Base-by-base conservation (phyloP, 345 rosid genomes). In the Lenwebbia sp. region DNA sequence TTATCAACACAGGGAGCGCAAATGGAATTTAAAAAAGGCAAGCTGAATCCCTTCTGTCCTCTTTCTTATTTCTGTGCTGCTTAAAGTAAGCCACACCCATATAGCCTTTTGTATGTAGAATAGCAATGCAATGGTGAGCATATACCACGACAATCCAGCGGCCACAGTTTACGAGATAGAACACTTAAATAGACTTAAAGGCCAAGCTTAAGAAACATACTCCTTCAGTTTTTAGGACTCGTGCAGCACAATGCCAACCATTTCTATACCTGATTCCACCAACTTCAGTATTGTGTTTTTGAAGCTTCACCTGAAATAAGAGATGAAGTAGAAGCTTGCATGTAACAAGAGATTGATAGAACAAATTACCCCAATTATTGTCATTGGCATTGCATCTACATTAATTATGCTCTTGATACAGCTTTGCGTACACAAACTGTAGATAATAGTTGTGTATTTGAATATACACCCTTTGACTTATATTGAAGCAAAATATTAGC, bases 241-340 rank as follows among this genome's bases (percentile, higher is more conserved):
- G 92, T 52, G 96, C 89, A 83, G 99, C 89, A 87, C 99, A 98
- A 88, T 96, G 99, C 87, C 94, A 87, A 15, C 97, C 97, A 85
- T 94, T 96, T 88, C 86, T 93, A 92, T 98, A 96, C 92, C 90
- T 94, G 82, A 96, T 87, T 83, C 98, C 99, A 84, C 88, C 94
- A 14, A 90, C 92, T 89, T 91, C 96, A 54, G 98, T 94, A 88
- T 94, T 96, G 90, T 96, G 97, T 84, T 95, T 96, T 90, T 95
- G 98, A 92, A 96, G 92, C 91, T 94, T 96, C 90, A 96, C 99
- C 98, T 96, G 89, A 83, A 37, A 86, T 47, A 74, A 54, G 28
- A 60, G 14, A 88, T 58, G 65, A 62, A 55, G 85, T 88, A 41
- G 22, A 83, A 65, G 76, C 30, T 70, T 70, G 81, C 13, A 70